Percentiles rank a stretch among this genome's conserved stretches.
These are phyloP conservation scores for Myxozyma udenii DNA, from an alignment of 805 yeast genomes.

Conservation along the genomic window DNA sequence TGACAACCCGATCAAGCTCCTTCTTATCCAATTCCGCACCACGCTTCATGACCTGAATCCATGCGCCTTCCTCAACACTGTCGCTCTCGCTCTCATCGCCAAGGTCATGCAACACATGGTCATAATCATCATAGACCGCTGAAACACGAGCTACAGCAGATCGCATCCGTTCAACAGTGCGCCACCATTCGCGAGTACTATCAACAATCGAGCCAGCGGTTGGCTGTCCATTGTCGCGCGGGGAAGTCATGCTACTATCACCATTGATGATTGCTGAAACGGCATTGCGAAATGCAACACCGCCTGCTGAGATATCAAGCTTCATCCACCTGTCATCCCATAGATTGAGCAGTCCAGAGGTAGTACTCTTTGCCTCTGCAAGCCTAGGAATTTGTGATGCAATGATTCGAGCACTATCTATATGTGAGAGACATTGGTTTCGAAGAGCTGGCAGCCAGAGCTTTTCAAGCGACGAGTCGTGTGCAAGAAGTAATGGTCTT, in stretches of 20 bases:
- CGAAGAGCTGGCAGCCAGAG: constrained; percentile 14
- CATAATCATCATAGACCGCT: constrained; percentile 20
- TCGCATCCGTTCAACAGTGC: neutral
- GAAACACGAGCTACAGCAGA: constrained; percentile 1
- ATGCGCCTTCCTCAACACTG: constrained; percentile 8
- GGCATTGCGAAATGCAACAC: constrained; percentile 16
- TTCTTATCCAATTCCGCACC: constrained; percentile 6
- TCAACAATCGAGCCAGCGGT: constrained; percentile 5
- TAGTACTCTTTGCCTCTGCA: neutral
- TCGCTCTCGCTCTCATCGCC: constrained; percentile 7
- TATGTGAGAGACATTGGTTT: constrained; percentile 5
- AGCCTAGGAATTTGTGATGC: neutral
- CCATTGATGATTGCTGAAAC: constrained; percentile 15
- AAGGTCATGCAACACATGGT: neutral
- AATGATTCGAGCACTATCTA: constrained; percentile 3
- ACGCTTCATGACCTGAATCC: constrained; percentile 10
- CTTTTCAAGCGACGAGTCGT: constrained; percentile 7
- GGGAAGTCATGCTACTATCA: too few relatives aligned
- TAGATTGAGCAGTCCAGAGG: neutral
- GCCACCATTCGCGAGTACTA: constrained; percentile 15
- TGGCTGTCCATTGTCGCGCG: too few relatives aligned
- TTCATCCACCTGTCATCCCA: constrained; percentile 27
- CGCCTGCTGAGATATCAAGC: constrained; percentile 24
- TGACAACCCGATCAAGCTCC: constrained; percentile 3
- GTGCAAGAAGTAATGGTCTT: constrained; percentile 3